These are phyloP conservation scores for Mycena albidolilacea DNA, from an alignment of 768 basidiomycete genomes.

Conservation along the genomic window DNA sequence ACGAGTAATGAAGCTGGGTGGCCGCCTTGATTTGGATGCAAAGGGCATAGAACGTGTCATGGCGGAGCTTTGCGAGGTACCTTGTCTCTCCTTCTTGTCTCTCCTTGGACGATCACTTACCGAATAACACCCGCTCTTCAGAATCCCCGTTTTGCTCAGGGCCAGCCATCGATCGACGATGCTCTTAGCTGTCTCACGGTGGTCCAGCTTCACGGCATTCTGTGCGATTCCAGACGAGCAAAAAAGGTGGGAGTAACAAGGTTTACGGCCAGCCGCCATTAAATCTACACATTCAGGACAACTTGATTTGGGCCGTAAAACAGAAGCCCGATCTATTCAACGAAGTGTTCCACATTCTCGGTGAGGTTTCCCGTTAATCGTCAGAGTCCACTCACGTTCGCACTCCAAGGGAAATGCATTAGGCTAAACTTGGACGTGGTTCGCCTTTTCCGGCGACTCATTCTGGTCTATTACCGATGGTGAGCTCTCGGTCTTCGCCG, in stretches of 20 bases:
- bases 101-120: neutral
- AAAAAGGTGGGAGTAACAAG: neutral
- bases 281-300: neutral
- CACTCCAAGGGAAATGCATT: neutral
- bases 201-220: neutral
- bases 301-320: neutral
- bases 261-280: neutral
- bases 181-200: neutral
- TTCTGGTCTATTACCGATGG: neutral
- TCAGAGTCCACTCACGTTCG: neutral
- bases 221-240: neutral
- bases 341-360: neutral
- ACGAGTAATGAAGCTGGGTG: constrained; percentile 1
- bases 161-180: neutral
- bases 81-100: neutral
- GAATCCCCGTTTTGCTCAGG: neutral
- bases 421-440: neutral
- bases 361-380: neutral
- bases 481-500: neutral
- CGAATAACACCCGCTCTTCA: neutral
- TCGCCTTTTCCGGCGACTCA: constrained; percentile 8
- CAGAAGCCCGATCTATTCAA: neutral
- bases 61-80: neutral
- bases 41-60: neutral
- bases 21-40: neutral